Conservation (phyloP, 1,284 basidiomycete genomes). For the Pyrrhoderma noxium region DNA sequence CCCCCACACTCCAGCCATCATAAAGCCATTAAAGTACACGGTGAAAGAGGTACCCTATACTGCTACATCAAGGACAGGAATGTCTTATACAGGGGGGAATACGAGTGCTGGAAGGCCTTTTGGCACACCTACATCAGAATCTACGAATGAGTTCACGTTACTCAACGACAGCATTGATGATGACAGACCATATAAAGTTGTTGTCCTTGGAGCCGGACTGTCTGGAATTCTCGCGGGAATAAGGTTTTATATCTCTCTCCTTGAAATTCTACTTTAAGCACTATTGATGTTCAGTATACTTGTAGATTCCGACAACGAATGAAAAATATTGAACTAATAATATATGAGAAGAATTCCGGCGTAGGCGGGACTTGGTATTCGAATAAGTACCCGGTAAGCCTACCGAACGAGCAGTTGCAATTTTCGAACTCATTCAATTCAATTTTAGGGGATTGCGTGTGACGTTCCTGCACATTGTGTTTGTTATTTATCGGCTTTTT, state of each 20-base stretch:
- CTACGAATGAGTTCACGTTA: too few species aligned
- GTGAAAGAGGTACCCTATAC: too few species aligned
- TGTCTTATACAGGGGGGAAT: too few species aligned
- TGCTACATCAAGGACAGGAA: too few species aligned
- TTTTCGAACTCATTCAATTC: background rate
- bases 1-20: too few species aligned
- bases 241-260: slow-evolving; percentile 4
- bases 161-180: slow-evolving; percentile 17
- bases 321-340: slow-evolving; percentile 50
- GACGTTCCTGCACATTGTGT: slow-evolving; percentile 51
- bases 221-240: slow-evolving; percentile 25
- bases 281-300: slow-evolving; percentile 42
- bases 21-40: too few species aligned
- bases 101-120: too few species aligned
- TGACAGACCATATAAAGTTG: slow-evolving; percentile 19
- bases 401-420: too few species aligned
- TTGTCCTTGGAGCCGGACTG: slow-evolving; percentile 25
- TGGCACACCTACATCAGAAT: too few species aligned
- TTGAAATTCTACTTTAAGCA: too few species aligned
- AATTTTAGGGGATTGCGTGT: slow-evolving; percentile 41
- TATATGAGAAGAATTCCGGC: slow-evolving; percentile 52
- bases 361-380: slow-evolving; percentile 54
- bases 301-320: slow-evolving; percentile 50
- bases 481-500: slow-evolving; percentile 19
- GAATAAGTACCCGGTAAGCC: slow-evolving; percentile 31